phyloP scores from a whole-genome alignment of 1,284 basidiomycete genomes.

The Tilletiaria anomala region DNA sequence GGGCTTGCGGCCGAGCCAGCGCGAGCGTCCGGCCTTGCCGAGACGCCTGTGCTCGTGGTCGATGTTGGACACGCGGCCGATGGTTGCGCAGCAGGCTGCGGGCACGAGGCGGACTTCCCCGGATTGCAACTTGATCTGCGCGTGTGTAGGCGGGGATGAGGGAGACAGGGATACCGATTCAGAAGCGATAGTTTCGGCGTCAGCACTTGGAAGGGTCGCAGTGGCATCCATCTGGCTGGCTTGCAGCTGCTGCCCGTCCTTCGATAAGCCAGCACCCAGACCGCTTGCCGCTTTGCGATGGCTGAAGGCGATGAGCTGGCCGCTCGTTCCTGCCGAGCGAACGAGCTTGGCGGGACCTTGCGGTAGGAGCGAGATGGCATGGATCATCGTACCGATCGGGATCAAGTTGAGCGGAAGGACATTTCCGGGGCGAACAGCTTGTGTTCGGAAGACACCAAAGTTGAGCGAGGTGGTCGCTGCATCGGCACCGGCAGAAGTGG shows the following conservation, averaged over 20 bases:
- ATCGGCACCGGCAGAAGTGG: background rate
- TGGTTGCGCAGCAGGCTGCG: slow-evolving; percentile 68
- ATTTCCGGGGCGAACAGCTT: slow-evolving; percentile 79
- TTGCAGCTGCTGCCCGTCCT: too few relatives aligned
- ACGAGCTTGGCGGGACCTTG: slow-evolving; percentile 67
- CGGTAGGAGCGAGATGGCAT: slow-evolving; percentile 66
- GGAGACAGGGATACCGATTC: too few relatives aligned
- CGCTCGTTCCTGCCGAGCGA: slow-evolving; percentile 76
- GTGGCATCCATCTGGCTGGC: too few relatives aligned
- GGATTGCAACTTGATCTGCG: slow-evolving; percentile 72
- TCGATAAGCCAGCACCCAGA: background rate
- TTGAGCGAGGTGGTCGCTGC: slow-evolving; percentile 45
- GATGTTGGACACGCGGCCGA: slow-evolving; percentile 83
- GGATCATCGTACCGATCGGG: slow-evolving; percentile 78
- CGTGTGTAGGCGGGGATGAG: slow-evolving; percentile 46
- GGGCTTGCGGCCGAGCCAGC: slow-evolving; percentile 78
- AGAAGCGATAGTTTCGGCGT: too few relatives aligned
- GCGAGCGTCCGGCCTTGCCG: slow-evolving; percentile 77
- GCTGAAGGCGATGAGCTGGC: slow-evolving; percentile 48
- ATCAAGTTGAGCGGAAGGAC: slow-evolving; percentile 81
- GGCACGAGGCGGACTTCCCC: slow-evolving; percentile 82
- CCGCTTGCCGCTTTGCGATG: background rate
- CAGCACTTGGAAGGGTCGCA: too few relatives aligned
- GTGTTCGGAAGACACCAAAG: slow-evolving; percentile 68
- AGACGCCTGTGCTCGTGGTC: slow-evolving; percentile 71